Evolutionary conservation across 257 asterid species (phyloP).

Genomic region (Solanum rostratum): DNA sequence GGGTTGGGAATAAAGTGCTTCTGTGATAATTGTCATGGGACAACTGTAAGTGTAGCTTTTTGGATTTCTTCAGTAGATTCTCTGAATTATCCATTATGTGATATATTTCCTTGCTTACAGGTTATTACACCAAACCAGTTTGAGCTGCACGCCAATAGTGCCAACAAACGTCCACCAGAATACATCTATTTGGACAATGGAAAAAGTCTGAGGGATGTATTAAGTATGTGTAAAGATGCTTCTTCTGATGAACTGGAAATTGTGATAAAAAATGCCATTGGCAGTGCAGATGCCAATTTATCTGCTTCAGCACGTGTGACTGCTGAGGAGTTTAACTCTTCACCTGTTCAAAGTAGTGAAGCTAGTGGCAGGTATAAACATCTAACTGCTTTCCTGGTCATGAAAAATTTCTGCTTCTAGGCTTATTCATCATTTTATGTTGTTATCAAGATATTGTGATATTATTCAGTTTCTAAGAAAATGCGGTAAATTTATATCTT

Average conservation of each 20-base stretch:
- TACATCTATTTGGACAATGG: constrained; percentile 72
- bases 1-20: constrained; percentile 70
- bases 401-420: neutral
- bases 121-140: constrained; percentile 68
- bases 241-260: constrained; percentile 37
- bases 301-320: constrained; percentile 35
- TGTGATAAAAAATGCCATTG: constrained; percentile 41
- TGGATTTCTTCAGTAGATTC: neutral
- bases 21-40: constrained; percentile 60
- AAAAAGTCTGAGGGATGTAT: constrained; percentile 53
- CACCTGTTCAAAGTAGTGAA: constrained; percentile 23
- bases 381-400: neutral
- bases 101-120: constrained; percentile 24
- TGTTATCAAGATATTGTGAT: neutral
- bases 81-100: neutral
- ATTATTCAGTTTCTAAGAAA: neutral
- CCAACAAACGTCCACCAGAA: constrained; percentile 72
- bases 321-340: constrained; percentile 24
- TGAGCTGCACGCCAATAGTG: constrained; percentile 74
- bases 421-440: neutral
- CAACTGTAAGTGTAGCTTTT: constrained; percentile 27
- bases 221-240: constrained; percentile 56
- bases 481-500: neutral
- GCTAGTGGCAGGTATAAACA: constrained; percentile 32
- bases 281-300: constrained; percentile 21